Evolutionary conservation across 106 monocot genomes (phyloP), one percentile per base, ranked within the genome.

Genomic region (Platanthera guangdongensis): DNA sequence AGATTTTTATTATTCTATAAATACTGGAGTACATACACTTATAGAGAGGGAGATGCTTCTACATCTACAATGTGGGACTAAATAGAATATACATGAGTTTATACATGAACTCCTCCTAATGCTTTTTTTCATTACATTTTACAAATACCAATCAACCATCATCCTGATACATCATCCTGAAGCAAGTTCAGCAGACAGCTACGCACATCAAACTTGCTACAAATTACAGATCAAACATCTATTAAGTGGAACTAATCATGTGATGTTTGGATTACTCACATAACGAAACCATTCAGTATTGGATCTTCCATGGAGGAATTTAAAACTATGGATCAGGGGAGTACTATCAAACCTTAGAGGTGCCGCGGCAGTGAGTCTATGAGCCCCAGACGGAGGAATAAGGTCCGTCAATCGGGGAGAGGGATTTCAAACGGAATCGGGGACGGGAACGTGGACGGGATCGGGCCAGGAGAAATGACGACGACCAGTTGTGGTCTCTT

Each of bases 131-230:
- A n/a, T n/a, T n/a, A n/a, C n/a, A n/a, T n/a, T n/a, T n/a, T n/a
- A n/a, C n/a, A n/a, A n/a, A 93, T 49, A 97, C 96, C 28, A 83
- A n/a, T 32, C 91, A 97, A 28, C 91, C 93, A 83, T 97, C 96
- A 68, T 97, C 96, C 96, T 97, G 25, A 25, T 25, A 25, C 25
- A 25, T 25, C 25, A 25, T 25, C 25, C 0, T 0, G 89, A 25
- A 25, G 25, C 25, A 25, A 32, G 65, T 32, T 65, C 65, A 30
- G 12, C 18, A 65, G 5, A 65, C 65, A 65, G 10, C 25, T 39
- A 30, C 7, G 47, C 9, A 70, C 39, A 70, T 70, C 47, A 46
- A 71, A 14, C 71, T 8, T 71, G 3, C 49, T 72, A 8, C 22
- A 18, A 72, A n/a, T 72, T 3, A 71, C 9, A 71, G n/a, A 48